Conservation (phyloP, 192 early-diverging fungal species). For the Umbelopsis sp. region DNA sequence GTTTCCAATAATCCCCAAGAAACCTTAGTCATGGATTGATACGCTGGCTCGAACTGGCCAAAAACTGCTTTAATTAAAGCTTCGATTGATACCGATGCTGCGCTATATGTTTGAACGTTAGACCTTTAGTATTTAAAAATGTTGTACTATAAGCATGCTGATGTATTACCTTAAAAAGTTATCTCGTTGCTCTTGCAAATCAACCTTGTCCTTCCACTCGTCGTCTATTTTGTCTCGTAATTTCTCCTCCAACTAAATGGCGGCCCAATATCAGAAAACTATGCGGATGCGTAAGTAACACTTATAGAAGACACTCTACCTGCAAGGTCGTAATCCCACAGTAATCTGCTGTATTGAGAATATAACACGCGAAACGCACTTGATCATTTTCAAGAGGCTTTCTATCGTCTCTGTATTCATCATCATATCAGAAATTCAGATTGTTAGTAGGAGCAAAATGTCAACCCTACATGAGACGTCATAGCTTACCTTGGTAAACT, state of each 20-base stretch:
- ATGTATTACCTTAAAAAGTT: slow-evolving; percentile 70
- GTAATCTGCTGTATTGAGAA: slow-evolving; percentile 96
- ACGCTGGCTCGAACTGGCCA: slow-evolving; percentile 65
- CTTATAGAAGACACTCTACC: slow-evolving; percentile 35
- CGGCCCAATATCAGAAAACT: slow-evolving; percentile 20
- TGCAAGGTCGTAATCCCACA: slow-evolving; percentile 82
- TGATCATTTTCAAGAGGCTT: slow-evolving; percentile 66
- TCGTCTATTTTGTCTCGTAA: slow-evolving; percentile 81
- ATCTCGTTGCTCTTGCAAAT: slow-evolving; percentile 77
- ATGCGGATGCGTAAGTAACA: not conserved
- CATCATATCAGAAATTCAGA: slow-evolving; percentile 5
- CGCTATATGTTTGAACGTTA: slow-evolving; percentile 33
- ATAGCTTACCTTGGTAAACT: slow-evolving; percentile 68
- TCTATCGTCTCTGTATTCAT: slow-evolving; percentile 59
- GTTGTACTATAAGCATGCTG: slow-evolving; percentile 14
- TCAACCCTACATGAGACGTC: not conserved
- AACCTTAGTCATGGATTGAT: slow-evolving; percentile 73
- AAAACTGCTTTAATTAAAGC: slow-evolving; percentile 71
- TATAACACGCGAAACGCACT: slow-evolving; percentile 70
- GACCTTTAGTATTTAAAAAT: not conserved
- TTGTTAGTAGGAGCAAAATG: not conserved
- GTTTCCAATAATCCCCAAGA: slow-evolving; percentile 82
- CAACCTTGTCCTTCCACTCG: slow-evolving; percentile 67
- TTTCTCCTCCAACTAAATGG: slow-evolving; percentile 84
- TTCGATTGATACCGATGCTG: slow-evolving; percentile 67